A percentile compares a stretch with the other conserved stretches of the same genome.
These are phyloP conservation scores for Penicillium longicatenatum DNA, from an alignment of 495 filamentous ascomycete species.

Conservation along the genomic window DNA sequence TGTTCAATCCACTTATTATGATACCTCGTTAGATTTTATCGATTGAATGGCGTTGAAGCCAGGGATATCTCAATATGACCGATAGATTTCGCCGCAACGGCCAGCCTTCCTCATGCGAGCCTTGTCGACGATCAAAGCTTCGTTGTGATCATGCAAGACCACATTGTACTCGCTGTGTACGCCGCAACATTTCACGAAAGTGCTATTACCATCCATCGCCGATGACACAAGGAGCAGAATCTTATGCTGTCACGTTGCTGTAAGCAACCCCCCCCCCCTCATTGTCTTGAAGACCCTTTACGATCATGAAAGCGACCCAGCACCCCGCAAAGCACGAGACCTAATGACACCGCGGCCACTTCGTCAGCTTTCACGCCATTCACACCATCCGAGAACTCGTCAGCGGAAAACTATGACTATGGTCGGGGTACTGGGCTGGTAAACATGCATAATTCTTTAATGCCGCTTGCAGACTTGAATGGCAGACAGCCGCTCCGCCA, in stretches of 20 bases:
- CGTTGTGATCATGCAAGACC: conserved; percentile 41
- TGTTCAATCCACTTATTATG: too few species aligned
- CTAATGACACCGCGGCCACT: background rate
- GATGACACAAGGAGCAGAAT: conserved; percentile 11
- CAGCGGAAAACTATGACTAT: background rate
- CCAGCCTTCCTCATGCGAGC: conserved; percentile 44
- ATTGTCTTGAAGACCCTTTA: background rate
- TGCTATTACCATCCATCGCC: conserved; percentile 39
- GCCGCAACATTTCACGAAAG: conserved; percentile 18
- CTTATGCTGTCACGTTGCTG: background rate
- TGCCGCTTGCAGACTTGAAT: background rate
- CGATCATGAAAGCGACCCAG: background rate
- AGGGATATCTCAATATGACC: background rate
- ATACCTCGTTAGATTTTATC: too few species aligned
- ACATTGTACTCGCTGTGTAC: conserved; percentile 27
- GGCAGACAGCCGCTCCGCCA: background rate
- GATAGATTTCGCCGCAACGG: conserved; percentile 36
- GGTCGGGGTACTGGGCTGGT: background rate
- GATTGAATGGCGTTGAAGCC: too few species aligned
- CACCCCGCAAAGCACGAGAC: background rate
- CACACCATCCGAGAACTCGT: background rate
- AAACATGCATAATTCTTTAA: background rate
- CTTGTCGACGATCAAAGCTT: conserved; percentile 46
- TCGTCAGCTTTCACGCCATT: background rate
- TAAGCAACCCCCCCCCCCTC: background rate